Percentiles rank a stretch among this genome's conserved stretches.
phyloP scores from a whole-genome alignment of 2,329 filamentous ascomycete species.

The Fusarium sp. region DNA sequence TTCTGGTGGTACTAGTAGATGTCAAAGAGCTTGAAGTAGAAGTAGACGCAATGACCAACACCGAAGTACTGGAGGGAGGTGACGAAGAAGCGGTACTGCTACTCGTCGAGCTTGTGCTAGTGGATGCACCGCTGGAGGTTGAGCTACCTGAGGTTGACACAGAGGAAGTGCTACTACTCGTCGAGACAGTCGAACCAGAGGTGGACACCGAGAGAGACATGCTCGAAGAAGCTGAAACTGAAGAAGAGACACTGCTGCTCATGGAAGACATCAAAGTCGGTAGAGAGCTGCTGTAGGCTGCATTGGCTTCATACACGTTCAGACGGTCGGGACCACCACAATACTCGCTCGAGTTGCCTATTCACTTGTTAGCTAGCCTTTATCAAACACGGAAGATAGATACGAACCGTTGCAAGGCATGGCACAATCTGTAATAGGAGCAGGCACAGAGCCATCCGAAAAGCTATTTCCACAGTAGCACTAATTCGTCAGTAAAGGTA shows the following conservation, averaged over 20 bases:
- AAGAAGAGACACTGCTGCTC: background rate
- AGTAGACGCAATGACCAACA: too few relatives aligned
- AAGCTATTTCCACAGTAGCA: conserved; percentile 56
- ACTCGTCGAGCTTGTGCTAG: background rate
- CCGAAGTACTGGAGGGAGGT: background rate
- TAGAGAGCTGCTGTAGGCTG: conserved; percentile 16
- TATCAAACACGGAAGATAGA: accelerated
- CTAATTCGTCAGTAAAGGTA: conserved; percentile 1
- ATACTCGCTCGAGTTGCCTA: conserved; percentile 54
- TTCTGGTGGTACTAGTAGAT: background rate
- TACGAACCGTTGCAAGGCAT: conserved; percentile 53
- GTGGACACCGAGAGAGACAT: accelerated
- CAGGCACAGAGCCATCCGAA: conserved; percentile 46
- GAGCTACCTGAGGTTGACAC: background rate
- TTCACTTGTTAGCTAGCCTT: background rate
- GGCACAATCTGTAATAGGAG: conserved; percentile 51
- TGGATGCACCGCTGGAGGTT: background rate
- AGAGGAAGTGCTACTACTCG: background rate
- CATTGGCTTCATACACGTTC: conserved; percentile 53
- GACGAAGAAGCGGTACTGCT: background rate
- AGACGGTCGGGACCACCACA: conserved; percentile 54
- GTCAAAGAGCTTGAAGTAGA: background rate
- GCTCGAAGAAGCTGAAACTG: accelerated
- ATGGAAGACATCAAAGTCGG: background rate
- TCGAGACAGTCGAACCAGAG: background rate